A percentile compares a stretch with the other conserved stretches of the same genome.
Conservation (phyloP, 345 rosid genomes). For the Dimocarpus longan region DNA sequence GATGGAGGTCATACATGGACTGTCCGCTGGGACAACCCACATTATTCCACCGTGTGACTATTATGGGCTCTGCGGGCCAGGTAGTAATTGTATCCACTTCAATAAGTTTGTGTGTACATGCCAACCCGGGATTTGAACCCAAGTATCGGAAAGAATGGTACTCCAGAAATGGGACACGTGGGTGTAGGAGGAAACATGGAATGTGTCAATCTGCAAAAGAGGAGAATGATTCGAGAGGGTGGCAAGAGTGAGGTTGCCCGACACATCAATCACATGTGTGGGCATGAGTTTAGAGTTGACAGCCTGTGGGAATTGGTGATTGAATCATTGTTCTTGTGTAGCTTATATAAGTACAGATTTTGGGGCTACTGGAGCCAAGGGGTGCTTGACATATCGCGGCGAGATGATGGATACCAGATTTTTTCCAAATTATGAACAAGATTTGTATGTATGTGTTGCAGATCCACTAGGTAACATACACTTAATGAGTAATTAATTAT, state of each 20-base stretch:
- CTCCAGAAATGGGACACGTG: conserved; percentile 24
- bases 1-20: conserved; percentile 38
- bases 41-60: conserved; percentile 57
- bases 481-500: too few species aligned
- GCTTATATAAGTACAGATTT: conserved; percentile 49
- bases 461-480: too few species aligned
- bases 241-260: conserved; percentile 49
- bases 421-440: conserved; percentile 41
- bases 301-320: conserved; percentile 43
- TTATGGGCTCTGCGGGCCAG: conserved; percentile 57
- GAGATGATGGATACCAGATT: conserved; percentile 44
- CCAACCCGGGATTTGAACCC: conserved; percentile 67
- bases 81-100: conserved; percentile 38
- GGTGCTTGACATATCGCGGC: conserved; percentile 51
- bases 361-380: not conserved
- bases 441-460: conserved; percentile 27
- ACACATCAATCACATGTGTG: conserved; percentile 38
- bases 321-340: conserved; percentile 52
- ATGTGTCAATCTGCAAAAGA: conserved; percentile 21
- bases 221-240: conserved; percentile 60
- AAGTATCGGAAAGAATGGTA: conserved; percentile 30
- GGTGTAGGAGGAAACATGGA: conserved; percentile 47
- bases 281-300: conserved; percentile 43
- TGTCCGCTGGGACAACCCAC: conserved; percentile 42
- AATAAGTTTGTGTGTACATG: conserved; percentile 52